phyloP scores from a whole-genome alignment of 2,329 filamentous ascomycete genomes.

The Cladophialophora immunda region DNA sequence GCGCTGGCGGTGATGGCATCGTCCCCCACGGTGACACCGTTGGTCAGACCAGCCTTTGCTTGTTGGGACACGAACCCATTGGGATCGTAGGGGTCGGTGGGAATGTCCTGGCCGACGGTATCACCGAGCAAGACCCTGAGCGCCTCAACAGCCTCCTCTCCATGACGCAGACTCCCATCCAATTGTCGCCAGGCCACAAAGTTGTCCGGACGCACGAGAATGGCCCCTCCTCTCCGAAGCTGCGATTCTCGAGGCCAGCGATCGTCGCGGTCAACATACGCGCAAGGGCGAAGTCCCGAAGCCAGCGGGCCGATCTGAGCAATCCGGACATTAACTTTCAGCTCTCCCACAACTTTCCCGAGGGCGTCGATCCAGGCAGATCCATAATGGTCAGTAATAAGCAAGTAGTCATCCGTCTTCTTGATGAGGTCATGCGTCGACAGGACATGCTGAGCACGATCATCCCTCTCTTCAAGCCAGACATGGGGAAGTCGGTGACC shows the following conservation, averaged over 20 bases:
- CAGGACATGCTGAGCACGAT: neutral
- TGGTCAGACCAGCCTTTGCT: neutral
- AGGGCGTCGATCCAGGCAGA: slow-evolving; percentile 6
- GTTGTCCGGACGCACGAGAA: slow-evolving; percentile 8
- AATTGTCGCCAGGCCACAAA: slow-evolving; percentile 1
- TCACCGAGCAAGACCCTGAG: slow-evolving; percentile 2
- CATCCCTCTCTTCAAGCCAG: slow-evolving; percentile 7
- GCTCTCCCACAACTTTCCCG: neutral
- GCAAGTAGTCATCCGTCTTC: slow-evolving; percentile 1
- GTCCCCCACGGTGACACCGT: neutral
- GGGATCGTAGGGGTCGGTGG: neutral
- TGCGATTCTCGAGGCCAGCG: neutral
- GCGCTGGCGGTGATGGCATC: slow-evolving; percentile 4
- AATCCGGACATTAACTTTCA: slow-evolving; percentile 8
- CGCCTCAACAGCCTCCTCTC: neutral
- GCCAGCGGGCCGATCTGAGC: slow-evolving; percentile 15
- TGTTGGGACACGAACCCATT: neutral
- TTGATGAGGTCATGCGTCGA: slow-evolving; percentile 13
- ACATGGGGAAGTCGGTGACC: slow-evolving; percentile 12
- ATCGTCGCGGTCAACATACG: slow-evolving; percentile 9
- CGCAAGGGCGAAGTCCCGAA: slow-evolving; percentile 7
- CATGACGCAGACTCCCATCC: neutral
- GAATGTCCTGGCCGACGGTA: neutral
- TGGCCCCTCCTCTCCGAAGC: neutral
- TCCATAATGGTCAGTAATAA: slow-evolving; percentile 15